A percentile compares a stretch with the other conserved stretches of the same genome.
Evolutionary conservation across 257 asterid species (phyloP).

Genomic region (Parsonsia alboflavescens): DNA sequence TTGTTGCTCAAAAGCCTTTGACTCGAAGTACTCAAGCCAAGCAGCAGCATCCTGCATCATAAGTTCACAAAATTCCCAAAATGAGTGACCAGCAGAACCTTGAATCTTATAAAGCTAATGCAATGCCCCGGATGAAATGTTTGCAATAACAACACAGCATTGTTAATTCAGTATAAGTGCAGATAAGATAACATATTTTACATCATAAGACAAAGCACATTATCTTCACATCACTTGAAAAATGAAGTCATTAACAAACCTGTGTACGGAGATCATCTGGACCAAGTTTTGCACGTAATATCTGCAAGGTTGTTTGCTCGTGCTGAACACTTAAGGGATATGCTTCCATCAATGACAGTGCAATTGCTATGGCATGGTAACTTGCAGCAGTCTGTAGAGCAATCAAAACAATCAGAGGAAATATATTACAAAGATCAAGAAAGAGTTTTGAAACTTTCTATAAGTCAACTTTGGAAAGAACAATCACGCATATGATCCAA

Average conservation of each 20-base stretch:
- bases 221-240: conserved; percentile 1
- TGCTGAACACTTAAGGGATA: conserved; percentile 94
- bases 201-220: neutral
- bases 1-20: conserved; percentile 93
- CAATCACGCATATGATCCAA: neutral
- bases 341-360: conserved; percentile 95
- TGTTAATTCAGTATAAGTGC: neutral
- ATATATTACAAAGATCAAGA: neutral
- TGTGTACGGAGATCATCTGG: conserved; percentile 93
- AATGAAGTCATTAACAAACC: conserved; percentile 35
- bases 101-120: conserved; percentile 7
- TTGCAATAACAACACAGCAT: neutral
- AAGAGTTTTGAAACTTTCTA: neutral
- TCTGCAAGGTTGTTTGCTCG: conserved; percentile 85
- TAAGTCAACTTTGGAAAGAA: neutral
- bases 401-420: conserved; percentile 21
- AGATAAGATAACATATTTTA: neutral
- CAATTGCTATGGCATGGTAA: conserved; percentile 93
- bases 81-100: conserved; percentile 5
- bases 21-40: conserved; percentile 93
- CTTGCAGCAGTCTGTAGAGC: conserved; percentile 86
- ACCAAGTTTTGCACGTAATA: conserved; percentile 84
- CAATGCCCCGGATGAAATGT: neutral
- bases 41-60: conserved; percentile 89
- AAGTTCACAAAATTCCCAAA: conserved; percentile 7